Percentiles rank a stretch among this genome's conserved stretches.
Evolutionary conservation across 1,284 basidiomycete genomes (phyloP).

Genomic region (Ceratobasidium sp.): DNA sequence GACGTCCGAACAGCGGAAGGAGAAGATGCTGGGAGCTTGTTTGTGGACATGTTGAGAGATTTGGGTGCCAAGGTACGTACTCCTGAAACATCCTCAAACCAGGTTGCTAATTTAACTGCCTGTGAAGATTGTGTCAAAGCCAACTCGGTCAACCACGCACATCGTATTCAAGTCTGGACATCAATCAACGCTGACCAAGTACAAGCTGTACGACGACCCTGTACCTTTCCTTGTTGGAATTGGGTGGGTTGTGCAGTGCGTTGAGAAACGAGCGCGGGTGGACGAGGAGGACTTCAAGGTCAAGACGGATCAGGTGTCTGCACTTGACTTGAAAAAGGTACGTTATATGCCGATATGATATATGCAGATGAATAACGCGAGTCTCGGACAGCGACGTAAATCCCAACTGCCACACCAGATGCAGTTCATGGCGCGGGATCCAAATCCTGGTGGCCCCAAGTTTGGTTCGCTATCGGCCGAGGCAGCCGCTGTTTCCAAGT

Average conservation of each 20-base stretch:
- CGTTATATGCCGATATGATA: too few species aligned
- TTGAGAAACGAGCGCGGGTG: constrained; percentile 68
- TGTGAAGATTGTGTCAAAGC: constrained; percentile 62
- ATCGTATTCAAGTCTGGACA: constrained; percentile 89
- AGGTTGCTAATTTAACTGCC: constrained; percentile 64
- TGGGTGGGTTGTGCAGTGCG: constrained; percentile 90
- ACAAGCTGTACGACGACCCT: constrained; percentile 72
- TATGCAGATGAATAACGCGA: background rate
- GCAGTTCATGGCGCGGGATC: constrained; percentile 33
- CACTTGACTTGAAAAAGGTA: constrained; percentile 30
- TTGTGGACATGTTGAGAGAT: constrained; percentile 80
- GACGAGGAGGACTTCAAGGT: constrained; percentile 73
- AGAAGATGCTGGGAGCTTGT: constrained; percentile 82
- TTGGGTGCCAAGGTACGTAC: constrained; percentile 80
- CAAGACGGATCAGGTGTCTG: constrained; percentile 31
- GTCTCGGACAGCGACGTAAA: constrained; percentile 19
- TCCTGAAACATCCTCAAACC: constrained; percentile 20
- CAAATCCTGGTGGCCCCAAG: constrained; percentile 24
- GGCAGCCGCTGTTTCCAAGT: constrained; percentile 24
- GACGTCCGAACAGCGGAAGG: constrained; percentile 88
- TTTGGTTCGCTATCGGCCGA: constrained; percentile 26
- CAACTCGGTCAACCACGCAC: constrained; percentile 72
- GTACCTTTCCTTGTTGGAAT: constrained; percentile 84
- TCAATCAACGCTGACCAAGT: constrained; percentile 76
- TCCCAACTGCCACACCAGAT: constrained; percentile 28